Percentiles rank a stretch among this genome's conserved stretches.
phyloP scores from a whole-genome alignment of 495 filamentous ascomycete species.

The Annulohypoxylon moriforme region DNA sequence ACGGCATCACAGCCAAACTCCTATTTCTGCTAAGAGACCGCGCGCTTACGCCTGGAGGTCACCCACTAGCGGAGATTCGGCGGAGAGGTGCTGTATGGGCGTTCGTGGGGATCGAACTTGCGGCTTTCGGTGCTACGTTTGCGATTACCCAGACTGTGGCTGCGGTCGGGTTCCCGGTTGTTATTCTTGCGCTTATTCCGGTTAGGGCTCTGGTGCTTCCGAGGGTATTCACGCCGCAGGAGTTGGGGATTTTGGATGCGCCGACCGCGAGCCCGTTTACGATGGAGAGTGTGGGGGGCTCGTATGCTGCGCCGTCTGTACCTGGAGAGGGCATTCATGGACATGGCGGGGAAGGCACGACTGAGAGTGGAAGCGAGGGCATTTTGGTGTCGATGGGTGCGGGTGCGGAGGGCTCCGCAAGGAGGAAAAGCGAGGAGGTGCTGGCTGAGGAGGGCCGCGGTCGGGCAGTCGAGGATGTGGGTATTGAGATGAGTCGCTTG shows the following conservation, averaged over 20 bases:
- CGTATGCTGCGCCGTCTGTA: conserved; percentile 65
- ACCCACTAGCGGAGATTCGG: conserved; percentile 72
- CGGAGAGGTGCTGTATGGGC: conserved; percentile 74
- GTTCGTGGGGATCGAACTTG: conserved; percentile 80
- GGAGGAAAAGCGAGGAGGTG: conserved; percentile 33
- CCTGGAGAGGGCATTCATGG: conserved; percentile 21
- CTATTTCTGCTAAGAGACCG: conserved; percentile 78
- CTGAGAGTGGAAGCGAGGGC: conserved; percentile 34
- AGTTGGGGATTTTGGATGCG: conserved; percentile 78
- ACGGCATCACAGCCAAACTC: conserved; percentile 85
- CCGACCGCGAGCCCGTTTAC: conserved; percentile 86
- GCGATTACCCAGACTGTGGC: conserved; percentile 97
- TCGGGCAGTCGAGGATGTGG: conserved; percentile 3
- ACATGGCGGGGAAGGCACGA: background rate
- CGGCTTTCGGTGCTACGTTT: conserved; percentile 87
- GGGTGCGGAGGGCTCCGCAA: conserved; percentile 29
- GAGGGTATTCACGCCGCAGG: conserved; percentile 71
- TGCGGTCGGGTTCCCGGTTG: conserved; percentile 91
- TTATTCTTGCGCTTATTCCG: conserved; percentile 86
- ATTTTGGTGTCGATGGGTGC: conserved; percentile 36
- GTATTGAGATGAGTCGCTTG: conserved; percentile 40
- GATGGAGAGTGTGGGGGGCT: conserved; percentile 85
- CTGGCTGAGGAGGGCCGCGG: conserved; percentile 51
- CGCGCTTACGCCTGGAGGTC: conserved; percentile 68
- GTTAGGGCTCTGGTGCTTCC: conserved; percentile 79